phyloP scores from a whole-genome alignment of 768 basidiomycete species.

The Serpula lacrymans region DNA sequence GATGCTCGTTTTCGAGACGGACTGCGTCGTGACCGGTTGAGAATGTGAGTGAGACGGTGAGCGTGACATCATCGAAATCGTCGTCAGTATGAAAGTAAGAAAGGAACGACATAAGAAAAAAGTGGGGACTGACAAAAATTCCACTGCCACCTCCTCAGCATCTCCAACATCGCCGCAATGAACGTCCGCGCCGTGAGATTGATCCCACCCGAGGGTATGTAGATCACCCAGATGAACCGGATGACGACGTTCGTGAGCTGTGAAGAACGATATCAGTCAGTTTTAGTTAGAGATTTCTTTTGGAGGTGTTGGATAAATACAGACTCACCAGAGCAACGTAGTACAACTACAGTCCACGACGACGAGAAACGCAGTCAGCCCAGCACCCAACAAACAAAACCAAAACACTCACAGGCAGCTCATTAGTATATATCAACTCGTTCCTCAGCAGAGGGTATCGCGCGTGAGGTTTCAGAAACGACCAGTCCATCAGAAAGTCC shows the following conservation, averaged over 20 bases:
- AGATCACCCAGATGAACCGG: conserved; percentile 82
- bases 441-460: conserved; percentile 62
- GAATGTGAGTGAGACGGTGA: not conserved
- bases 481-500: conserved; percentile 95
- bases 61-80: not conserved
- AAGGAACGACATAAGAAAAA: conserved; percentile 1
- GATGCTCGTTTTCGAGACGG: conserved; percentile 87
- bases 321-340: conserved; percentile 70
- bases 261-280: not conserved
- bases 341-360: conserved; percentile 47
- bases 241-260: conserved; percentile 70
- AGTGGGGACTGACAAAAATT: conserved; percentile 68
- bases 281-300: not conserved
- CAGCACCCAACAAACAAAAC: not conserved
- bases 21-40: conserved; percentile 33
- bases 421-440: conserved; percentile 70
- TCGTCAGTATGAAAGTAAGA: not conserved
- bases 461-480: conserved; percentile 58
- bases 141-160: conserved; percentile 84
- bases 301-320: not conserved
- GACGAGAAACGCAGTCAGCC: not conserved
- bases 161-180: conserved; percentile 68
- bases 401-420: conserved; percentile 46
- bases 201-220: conserved; percentile 54
- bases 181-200: conserved; percentile 57